Evolutionary conservation across 2,329 filamentous ascomycete genomes (phyloP).

Genomic region (Tolypocladium endophyticum): DNA sequence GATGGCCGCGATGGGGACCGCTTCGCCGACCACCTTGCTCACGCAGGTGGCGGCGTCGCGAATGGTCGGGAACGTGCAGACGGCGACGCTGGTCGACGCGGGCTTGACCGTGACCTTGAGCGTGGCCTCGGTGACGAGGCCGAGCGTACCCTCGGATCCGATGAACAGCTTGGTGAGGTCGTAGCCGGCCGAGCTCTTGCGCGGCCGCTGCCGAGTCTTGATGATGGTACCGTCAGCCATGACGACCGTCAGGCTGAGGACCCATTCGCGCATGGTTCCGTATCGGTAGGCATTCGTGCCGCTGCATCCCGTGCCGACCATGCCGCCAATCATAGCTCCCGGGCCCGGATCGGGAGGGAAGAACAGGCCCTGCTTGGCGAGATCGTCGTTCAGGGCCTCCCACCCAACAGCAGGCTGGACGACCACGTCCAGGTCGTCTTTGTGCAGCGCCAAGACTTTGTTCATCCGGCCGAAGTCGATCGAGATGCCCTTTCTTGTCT

Average conservation of each 20-base stretch:
- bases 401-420: slow-evolving; percentile 78
- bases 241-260: slow-evolving; percentile 75
- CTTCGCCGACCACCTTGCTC: slow-evolving; percentile 65
- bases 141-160: slow-evolving; percentile 83
- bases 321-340: slow-evolving; percentile 84
- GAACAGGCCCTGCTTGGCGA: slow-evolving; percentile 66
- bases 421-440: slow-evolving; percentile 65
- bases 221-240: slow-evolving; percentile 83
- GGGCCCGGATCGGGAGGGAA: slow-evolving; percentile 89
- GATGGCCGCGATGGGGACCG: slow-evolving; percentile 80
- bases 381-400: slow-evolving; percentile 73
- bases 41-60: slow-evolving; percentile 71
- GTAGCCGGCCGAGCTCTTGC: slow-evolving; percentile 87
- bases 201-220: slow-evolving; percentile 77
- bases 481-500: slow-evolving; percentile 73
- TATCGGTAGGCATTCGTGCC: slow-evolving; percentile 90
- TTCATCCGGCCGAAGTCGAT: slow-evolving; percentile 84
- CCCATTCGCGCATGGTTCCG: slow-evolving; percentile 93
- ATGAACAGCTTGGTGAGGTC: slow-evolving; percentile 85
- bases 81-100: slow-evolving; percentile 69
- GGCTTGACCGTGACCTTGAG: slow-evolving; percentile 79
- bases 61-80: slow-evolving; percentile 48
- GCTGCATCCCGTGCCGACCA: slow-evolving; percentile 63
- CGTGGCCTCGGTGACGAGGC: slow-evolving; percentile 82
- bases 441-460: slow-evolving; percentile 65